phyloP scores from a whole-genome alignment of 257 asterid species.

The Solanum boliviense region DNA sequence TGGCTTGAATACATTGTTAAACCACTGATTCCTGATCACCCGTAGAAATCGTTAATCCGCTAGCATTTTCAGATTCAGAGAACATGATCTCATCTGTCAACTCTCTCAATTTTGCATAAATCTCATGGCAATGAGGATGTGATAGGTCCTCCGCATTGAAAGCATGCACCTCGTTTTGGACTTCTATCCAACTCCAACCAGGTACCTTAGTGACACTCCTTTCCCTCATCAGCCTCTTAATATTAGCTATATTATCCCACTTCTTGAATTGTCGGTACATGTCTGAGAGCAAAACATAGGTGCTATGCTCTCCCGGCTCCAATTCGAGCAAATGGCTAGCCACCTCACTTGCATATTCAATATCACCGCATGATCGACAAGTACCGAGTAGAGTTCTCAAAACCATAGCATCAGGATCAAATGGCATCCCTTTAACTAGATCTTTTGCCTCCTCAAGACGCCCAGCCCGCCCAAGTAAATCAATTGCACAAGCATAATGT shows the following conservation, averaged over 20 bases:
- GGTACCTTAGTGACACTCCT: slow-evolving; percentile 66
- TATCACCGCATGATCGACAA: slow-evolving; percentile 76
- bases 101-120: slow-evolving; percentile 31
- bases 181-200: slow-evolving; percentile 92
- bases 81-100: slow-evolving; percentile 31
- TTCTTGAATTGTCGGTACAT: slow-evolving; percentile 59
- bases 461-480: slow-evolving; percentile 81
- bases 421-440: slow-evolving; percentile 62
- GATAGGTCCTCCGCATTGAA: slow-evolving; percentile 68
- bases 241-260: slow-evolving; percentile 70
- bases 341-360: slow-evolving; percentile 51
- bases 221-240: slow-evolving; percentile 65
- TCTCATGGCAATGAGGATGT: slow-evolving; percentile 39
- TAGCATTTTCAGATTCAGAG: slow-evolving; percentile 12
- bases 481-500: slow-evolving; percentile 78
- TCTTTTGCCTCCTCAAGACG: slow-evolving; percentile 50
- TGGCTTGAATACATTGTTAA: not conserved
- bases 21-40: slow-evolving; percentile 15
- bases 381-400: slow-evolving; percentile 74
- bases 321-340: slow-evolving; percentile 45
- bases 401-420: slow-evolving; percentile 61
- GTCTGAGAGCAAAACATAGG: slow-evolving; percentile 68
- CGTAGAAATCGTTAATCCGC: not conserved
- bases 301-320: slow-evolving; percentile 80
- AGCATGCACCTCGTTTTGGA: slow-evolving; percentile 46